phyloP scores from a whole-genome alignment of 371 early-diverging fungal genomes.

The Saksenaea vasiformis region DNA sequence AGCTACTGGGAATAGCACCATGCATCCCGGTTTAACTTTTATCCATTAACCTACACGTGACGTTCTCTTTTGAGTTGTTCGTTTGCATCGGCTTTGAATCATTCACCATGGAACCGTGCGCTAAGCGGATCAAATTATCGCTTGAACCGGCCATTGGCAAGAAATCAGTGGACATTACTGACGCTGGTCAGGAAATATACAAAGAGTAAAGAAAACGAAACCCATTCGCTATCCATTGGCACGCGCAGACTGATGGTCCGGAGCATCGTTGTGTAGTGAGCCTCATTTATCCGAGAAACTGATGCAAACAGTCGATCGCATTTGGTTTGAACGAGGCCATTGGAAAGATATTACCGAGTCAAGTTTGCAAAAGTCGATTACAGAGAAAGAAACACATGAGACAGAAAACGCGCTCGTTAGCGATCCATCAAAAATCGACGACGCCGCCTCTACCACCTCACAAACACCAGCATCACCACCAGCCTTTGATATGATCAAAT shows the following conservation, averaged over 20 bases:
- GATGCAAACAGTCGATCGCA: conserved; percentile 58
- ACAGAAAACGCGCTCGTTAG: conserved; percentile 7
- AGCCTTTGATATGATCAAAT: conserved; percentile 39
- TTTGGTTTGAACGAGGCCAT: conserved; percentile 57
- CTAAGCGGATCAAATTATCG: conserved; percentile 57
- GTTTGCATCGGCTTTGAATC: no score
- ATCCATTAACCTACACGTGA: no score
- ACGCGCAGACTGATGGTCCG: not conserved
- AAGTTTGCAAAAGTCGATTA: conserved; percentile 29
- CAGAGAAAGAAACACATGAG: conserved; percentile 11
- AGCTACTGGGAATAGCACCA: no score
- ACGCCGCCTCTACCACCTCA: conserved; percentile 5
- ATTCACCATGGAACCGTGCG: conserved; percentile 11
- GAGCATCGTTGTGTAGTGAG: conserved; percentile 35
- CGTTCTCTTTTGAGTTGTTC: no score
- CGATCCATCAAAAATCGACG: not conserved
- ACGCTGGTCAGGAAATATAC: conserved; percentile 56
- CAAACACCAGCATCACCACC: conserved; percentile 18
- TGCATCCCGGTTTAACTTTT: no score
- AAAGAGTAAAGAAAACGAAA: conserved; percentile 44
- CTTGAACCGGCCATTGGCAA: conserved; percentile 55
- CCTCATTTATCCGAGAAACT: conserved; percentile 53
- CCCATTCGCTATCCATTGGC: not conserved
- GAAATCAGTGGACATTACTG: conserved; percentile 54
- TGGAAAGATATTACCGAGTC: conserved; percentile 55